Percentiles rank a stretch among this genome's conserved stretches.
phyloP scores from a whole-genome alignment of 2,329 filamentous ascomycete species.

The Nemania diffusa region DNA sequence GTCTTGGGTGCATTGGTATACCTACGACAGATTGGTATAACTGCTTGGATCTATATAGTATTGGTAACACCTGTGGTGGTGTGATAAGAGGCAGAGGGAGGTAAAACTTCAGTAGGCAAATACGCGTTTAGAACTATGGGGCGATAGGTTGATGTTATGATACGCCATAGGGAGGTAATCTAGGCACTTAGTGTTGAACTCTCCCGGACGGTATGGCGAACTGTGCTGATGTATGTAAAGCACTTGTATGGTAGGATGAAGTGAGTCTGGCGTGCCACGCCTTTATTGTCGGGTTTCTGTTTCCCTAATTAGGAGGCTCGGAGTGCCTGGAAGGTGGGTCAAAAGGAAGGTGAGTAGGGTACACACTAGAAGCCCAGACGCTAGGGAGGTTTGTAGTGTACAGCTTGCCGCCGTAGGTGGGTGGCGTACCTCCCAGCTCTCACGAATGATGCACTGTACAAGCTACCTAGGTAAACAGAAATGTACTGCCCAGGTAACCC shows the following conservation, averaged over 20 bases:
- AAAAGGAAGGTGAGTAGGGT: not conserved
- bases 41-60: no score
- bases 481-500: not conserved
- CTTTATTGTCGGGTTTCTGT: not conserved
- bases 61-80: no score
- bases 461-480: not conserved
- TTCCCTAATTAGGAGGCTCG: constrained; percentile 1
- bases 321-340: constrained; percentile 4
- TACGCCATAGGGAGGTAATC: not conserved
- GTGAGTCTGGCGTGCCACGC: constrained; percentile 4
- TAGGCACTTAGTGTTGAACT: no score
- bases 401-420: not conserved
- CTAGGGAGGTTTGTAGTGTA: no score
- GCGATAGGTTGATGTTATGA: not conserved
- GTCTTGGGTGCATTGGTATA: no score
- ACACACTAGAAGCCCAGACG: not conserved
- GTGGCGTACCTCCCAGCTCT: not conserved
- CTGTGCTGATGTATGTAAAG: not conserved
- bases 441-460: not conserved
- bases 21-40: no score
- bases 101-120: no score
- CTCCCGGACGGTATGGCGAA: not conserved
- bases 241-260: not conserved
- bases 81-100: not conserved
- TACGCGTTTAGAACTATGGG: not conserved